Conservation (phyloP, 1,284 basidiomycete species). For the Mycosarcoma maydis region DNA sequence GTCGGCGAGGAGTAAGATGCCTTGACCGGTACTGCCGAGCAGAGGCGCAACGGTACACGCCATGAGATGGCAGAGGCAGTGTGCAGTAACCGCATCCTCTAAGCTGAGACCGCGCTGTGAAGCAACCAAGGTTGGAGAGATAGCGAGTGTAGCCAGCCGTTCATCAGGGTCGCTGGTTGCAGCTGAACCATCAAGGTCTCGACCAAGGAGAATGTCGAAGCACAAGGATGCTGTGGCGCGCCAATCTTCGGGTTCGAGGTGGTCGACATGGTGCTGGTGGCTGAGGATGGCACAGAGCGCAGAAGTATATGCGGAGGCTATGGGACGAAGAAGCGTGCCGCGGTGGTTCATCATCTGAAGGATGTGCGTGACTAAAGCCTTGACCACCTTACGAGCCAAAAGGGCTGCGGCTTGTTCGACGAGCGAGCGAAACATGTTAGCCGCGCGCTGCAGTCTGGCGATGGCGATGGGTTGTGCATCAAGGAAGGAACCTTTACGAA, state of each 20-base stretch:
- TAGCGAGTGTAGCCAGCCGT: constrained; percentile 16
- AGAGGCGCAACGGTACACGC: constrained; percentile 40
- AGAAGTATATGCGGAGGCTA: constrained; percentile 84
- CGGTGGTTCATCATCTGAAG: constrained; percentile 73
- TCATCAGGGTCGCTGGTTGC: neutral
- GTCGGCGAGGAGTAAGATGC: constrained; percentile 39
- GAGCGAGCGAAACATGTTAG: constrained; percentile 77
- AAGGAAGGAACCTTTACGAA: constrained; percentile 71
- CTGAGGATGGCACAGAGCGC: constrained; percentile 75
- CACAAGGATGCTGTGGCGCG: constrained; percentile 75
- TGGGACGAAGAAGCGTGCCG: constrained; percentile 73
- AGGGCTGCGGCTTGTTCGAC: constrained; percentile 73
- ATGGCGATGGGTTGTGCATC: constrained; percentile 69
- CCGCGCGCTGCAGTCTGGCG: constrained; percentile 74
- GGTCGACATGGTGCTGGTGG: constrained; percentile 80
- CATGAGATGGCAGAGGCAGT: constrained; percentile 45
- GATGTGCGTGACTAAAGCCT: constrained; percentile 76
- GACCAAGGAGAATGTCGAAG: constrained; percentile 69
- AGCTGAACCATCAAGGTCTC: constrained; percentile 20
- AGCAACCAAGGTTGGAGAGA: neutral
- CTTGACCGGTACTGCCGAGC: constrained; percentile 15
- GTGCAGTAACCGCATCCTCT: constrained; percentile 46
- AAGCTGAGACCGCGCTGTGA: constrained; percentile 33
- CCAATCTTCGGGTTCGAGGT: constrained; percentile 77
- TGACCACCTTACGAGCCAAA: constrained; percentile 72